Conservation (phyloP, 164 flowering plant genomes). For the Chimonanthus praecox region DNA sequence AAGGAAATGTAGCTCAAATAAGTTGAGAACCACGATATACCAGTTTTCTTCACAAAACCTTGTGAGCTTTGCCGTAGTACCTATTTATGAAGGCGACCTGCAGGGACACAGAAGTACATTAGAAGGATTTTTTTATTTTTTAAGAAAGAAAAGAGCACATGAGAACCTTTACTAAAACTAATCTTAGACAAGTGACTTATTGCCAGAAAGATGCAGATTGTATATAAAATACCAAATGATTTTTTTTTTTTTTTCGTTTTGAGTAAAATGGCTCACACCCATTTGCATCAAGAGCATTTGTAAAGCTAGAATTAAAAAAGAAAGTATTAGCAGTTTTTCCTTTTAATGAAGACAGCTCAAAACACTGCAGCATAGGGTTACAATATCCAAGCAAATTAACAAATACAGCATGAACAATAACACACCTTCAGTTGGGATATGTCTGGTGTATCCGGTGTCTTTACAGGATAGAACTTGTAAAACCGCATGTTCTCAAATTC, state of each 20-base stretch:
- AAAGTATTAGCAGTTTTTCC: too few species aligned
- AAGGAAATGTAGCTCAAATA: background rate
- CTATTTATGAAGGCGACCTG: conserved; percentile 79
- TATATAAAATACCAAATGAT: too few species aligned
- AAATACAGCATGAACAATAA: background rate
- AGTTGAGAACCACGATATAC: background rate
- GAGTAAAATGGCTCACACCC: too few species aligned
- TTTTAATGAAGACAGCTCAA: too few species aligned
- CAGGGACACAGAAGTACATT: conserved; percentile 5
- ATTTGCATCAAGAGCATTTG: too few species aligned
- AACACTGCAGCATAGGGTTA: background rate
- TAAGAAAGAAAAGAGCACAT: too few species aligned
- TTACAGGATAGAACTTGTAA: conserved; percentile 91
- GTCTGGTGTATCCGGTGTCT: conserved; percentile 76
- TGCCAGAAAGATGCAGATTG: too few species aligned
- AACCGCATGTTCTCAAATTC: conserved; percentile 69
- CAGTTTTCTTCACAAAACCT: conserved; percentile 47
- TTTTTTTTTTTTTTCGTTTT: too few species aligned
- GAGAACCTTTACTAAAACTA: too few species aligned
- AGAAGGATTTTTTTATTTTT: background rate
- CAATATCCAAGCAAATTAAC: background rate
- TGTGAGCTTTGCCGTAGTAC: conserved; percentile 86
- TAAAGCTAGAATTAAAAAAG: too few species aligned
- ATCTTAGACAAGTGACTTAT: too few species aligned
- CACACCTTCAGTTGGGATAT: conserved; percentile 75